A percentile compares a stretch with the other conserved stretches of the same genome.
Conservation (phyloP, 2,329 filamentous ascomycete genomes). For the Clonostachys byssicola region DNA sequence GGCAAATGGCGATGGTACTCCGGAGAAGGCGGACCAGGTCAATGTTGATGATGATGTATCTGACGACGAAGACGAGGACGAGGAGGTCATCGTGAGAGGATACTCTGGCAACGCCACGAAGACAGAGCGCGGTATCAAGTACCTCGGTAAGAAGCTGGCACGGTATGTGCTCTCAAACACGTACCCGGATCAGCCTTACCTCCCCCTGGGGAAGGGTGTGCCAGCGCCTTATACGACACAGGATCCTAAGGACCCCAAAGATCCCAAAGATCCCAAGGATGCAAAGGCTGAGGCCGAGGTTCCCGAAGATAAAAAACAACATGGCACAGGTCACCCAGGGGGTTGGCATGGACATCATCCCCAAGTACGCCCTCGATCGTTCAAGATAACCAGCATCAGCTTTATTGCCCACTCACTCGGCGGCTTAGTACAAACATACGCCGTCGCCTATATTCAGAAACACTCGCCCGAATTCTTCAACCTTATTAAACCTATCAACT, state of each 20-base stretch:
- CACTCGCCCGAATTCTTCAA: slow-evolving; percentile 91
- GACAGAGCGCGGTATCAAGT: slow-evolving; percentile 95
- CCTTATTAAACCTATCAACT: slow-evolving; percentile 82
- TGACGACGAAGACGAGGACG: slow-evolving; percentile 58
- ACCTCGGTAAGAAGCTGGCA: slow-evolving; percentile 88
- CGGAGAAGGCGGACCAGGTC: too few species aligned
- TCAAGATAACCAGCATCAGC: slow-evolving; percentile 89
- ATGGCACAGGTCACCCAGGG: slow-evolving; percentile 56
- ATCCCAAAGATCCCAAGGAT: slow-evolving; percentile 30
- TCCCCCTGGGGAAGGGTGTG: slow-evolving; percentile 57
- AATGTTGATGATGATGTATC: slow-evolving; percentile 10
- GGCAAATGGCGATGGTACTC: too few species aligned
- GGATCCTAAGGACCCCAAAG: slow-evolving; percentile 25
- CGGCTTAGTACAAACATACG: slow-evolving; percentile 87
- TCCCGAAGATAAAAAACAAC: slow-evolving; percentile 41
- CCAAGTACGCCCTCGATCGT: slow-evolving; percentile 48
- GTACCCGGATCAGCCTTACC: slow-evolving; percentile 87
- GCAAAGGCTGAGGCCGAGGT: slow-evolving; percentile 30
- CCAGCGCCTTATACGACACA: slow-evolving; percentile 3
- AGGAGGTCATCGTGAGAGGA: slow-evolving; percentile 84
- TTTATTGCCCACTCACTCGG: slow-evolving; percentile 92
- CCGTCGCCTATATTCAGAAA: slow-evolving; percentile 93
- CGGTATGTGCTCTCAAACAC: slow-evolving; percentile 87
- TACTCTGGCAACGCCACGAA: slow-evolving; percentile 86
- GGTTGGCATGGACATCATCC: slow-evolving; percentile 47